Base-by-base conservation (phyloP, 2,329 filamentous ascomycete species). In the Macrophomina phaseolina region DNA sequence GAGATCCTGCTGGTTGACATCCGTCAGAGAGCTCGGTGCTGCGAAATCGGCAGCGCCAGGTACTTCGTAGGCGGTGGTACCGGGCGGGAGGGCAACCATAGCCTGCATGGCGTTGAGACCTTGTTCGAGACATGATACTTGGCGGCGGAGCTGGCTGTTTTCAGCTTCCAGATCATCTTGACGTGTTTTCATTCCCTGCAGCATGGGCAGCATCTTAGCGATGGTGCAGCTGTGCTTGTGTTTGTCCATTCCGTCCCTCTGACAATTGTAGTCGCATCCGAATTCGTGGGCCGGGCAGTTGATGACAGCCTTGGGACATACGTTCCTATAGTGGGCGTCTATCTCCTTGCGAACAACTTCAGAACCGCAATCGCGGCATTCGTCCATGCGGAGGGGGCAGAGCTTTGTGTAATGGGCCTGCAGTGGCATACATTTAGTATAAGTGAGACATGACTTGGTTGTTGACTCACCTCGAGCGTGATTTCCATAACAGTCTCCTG, bases 401-500 rank as follows among this genome's bases (percentile, higher is more conserved):
- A 75, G 74, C 60, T 78, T 75, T 58, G 82, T 78, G 69, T 86
- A 83, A 49, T 79, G 75, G 48, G 78, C 76, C 75, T 79, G 53
- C 36, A 67, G 46, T 61, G 46, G 28, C 38, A 79, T 79, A 76
- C 28, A 68, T 75, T 78, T 69, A 79, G 70, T 46, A 76, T 78
- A 62, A 23, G 48, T 38, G 30, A 63, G 32, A 62, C 8, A 12
- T 38, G 30, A 28, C 64, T 46, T 63, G 16, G 64, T 32, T 48
- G 5, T 32, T 28, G 28, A 65, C 70, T 56, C 70, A 84, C 82
- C 74, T 86, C 82, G 36, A 87, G 80, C 65, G 87, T 81, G 67
- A 81, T 81, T 72, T 86, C 83, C 76, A 85, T 83, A 71, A 89
- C 78, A 40, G 81, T 79, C 60, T 82, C 79, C 36, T 81, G 80